Evolutionary conservation across 2,329 filamentous ascomycete species (phyloP).

Genomic region (Aspergillus sp.): DNA sequence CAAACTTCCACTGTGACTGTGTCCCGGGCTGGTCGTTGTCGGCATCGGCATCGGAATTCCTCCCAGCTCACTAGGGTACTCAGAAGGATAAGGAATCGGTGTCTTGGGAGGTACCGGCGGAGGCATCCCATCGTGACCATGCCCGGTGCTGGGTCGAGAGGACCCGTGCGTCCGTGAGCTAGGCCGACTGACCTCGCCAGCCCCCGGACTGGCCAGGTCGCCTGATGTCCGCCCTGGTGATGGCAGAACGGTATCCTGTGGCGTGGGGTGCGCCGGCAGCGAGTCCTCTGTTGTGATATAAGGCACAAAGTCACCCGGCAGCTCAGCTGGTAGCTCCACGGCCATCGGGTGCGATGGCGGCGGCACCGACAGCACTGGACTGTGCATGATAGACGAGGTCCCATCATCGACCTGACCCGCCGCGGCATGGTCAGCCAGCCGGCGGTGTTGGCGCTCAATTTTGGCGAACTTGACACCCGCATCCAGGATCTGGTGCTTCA

Average conservation of each 20-base stretch:
- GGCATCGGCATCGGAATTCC: conserved; percentile 41
- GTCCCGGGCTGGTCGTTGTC: conserved; percentile 16
- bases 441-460: conserved; percentile 73
- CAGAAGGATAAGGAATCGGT: conserved; percentile 60
- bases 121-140: conserved; percentile 43
- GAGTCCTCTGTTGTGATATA: conserved; percentile 33
- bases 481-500: conserved; percentile 75
- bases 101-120: conserved; percentile 78
- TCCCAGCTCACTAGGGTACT: conserved; percentile 26
- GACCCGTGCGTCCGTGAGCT: conserved; percentile 31
- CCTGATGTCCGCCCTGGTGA: conserved; percentile 31
- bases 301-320: conserved; percentile 41
- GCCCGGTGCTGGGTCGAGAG: conserved; percentile 41
- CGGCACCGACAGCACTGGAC: conserved; percentile 31
- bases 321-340: conserved; percentile 62
- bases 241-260: conserved; percentile 28
- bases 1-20: conserved; percentile 9
- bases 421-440: conserved; percentile 58
- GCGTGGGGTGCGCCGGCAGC: conserved; percentile 31
- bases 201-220: conserved; percentile 36
- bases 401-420: conserved; percentile 33
- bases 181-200: conserved; percentile 25
- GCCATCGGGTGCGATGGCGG: conserved; percentile 52
- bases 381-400: conserved; percentile 19
- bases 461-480: conserved; percentile 80